Evolutionary conservation across 2,329 filamentous ascomycete species (phyloP).

Genomic region (Diaporthe caulivora): DNA sequence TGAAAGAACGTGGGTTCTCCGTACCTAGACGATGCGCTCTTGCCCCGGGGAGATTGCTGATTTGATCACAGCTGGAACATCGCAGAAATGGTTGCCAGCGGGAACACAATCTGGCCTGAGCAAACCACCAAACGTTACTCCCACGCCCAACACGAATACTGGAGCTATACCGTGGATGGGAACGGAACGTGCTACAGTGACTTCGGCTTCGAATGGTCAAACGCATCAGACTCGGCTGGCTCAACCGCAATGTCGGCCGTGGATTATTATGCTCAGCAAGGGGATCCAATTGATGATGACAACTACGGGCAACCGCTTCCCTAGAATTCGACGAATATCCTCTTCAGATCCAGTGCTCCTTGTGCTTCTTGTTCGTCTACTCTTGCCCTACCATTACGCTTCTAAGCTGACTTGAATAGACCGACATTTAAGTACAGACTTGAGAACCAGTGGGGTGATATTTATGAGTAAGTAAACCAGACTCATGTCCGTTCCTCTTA

Average conservation of each 20-base stretch:
- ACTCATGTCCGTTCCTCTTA: neutral
- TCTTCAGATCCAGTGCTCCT: neutral
- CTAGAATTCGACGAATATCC: slow-evolving; percentile 2
- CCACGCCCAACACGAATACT: neutral
- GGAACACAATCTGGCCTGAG: neutral
- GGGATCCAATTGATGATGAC: neutral
- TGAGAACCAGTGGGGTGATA: neutral
- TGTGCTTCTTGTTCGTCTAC: neutral
- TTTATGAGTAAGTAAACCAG: neutral
- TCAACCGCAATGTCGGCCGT: neutral
- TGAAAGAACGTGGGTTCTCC: neutral
- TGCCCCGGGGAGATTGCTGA: neutral
- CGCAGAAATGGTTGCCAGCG: neutral
- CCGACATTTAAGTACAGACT: neutral
- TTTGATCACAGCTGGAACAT: neutral
- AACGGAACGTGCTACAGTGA: neutral
- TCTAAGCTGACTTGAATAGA: neutral
- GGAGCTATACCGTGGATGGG: neutral
- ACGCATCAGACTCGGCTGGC: neutral
- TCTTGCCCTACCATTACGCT: neutral
- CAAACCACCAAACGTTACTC: neutral
- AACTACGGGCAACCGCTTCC: neutral
- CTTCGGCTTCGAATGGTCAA: neutral
- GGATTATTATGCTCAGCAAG: slow-evolving; percentile 1
- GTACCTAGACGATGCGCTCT: neutral